Percentiles rank a stretch among this genome's conserved stretches.
Evolutionary conservation across 139 green algal genomes (phyloP).

Genomic region (Picochlorum sp.): DNA sequence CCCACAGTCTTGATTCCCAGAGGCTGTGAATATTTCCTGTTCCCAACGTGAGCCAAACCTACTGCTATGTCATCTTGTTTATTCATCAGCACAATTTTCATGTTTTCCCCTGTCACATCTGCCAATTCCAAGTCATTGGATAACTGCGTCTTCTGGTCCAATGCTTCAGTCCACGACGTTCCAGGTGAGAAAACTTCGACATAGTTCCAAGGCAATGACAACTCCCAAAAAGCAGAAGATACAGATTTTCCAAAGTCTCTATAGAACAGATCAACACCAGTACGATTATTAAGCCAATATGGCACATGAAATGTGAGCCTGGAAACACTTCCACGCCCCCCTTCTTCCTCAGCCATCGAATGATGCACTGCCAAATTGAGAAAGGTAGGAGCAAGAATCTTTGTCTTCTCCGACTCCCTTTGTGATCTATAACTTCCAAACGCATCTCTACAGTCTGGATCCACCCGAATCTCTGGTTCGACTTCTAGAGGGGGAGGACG

Average conservation of each 20-base stretch:
- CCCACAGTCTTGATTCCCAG: constrained; percentile 40
- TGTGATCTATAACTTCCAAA: no score
- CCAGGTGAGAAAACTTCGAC: constrained; percentile 29
- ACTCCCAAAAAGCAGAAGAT: constrained; percentile 18
- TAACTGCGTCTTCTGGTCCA: no score
- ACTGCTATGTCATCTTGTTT: constrained; percentile 45
- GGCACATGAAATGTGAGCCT: constrained; percentile 42
- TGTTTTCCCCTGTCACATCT: neutral
- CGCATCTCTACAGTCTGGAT: no score
- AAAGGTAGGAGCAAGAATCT: constrained; percentile 19
- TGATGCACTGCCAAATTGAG: constrained; percentile 52
- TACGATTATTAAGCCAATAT: constrained; percentile 79
- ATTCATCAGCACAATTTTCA: constrained; percentile 54
- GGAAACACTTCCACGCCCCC: constrained; percentile 5
- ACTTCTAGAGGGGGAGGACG: neutral
- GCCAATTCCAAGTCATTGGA: neutral
- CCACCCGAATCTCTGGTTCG: neutral
- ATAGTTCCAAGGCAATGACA: constrained; percentile 23
- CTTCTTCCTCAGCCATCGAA: constrained; percentile 17
- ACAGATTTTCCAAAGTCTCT: constrained; percentile 27
- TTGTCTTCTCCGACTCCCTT: no score
- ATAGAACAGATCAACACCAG: constrained; percentile 62
- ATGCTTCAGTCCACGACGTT: constrained; percentile 20
- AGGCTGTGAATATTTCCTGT: constrained; percentile 11
- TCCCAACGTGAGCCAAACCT: constrained; percentile 16